Base-by-base conservation (phyloP, 179 eudicot genomes). In the Camellia oleifera region DNA sequence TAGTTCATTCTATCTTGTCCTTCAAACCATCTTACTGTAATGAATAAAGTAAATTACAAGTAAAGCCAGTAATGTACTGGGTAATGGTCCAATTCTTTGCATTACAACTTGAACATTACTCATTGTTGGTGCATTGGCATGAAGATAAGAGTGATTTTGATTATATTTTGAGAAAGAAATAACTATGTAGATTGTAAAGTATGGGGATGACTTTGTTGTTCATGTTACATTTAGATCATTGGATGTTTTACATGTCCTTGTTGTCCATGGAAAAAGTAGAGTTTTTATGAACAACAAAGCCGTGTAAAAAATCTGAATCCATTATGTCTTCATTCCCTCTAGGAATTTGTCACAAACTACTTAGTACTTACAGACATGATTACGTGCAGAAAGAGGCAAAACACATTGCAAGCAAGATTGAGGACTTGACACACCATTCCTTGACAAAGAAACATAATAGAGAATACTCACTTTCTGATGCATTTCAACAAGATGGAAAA, bases 331-430 rank as follows among this genome's bases (percentile, higher is more conserved):
- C 75, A 74, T 17, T 74, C 54, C 60, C 77, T 75, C 57, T 58
- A 32, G 78, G 67, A 0, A 44, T 75, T 42, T 17, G 11, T 20
- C 72, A 32, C 3, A 17, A 48, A n/a, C 48, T n/a, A 75, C 66
- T 32, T 32, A 23, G 7, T 6, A 11, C 65, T 81, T 62, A 80
- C 50, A 17, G 9, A 42, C 15, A 58, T 5, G 64, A 18, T 40
- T 32, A 2, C 32, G 45, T 81, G 83, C 85, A 94, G 98, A 88
- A 82, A 74, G 81, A 88, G 81, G 94, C 91, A 70, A 81, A 78
- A 57, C 78, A 77, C 40, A 63, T 90, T 32, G 78, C 88, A 72
- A 81, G 71, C 75, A 90, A 88, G 88, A 87, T 94, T 79, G 84
- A 86, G 81, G 74, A 84, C 58, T 79, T 86, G 82, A 87, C 72